Conservation (phyloP, 2,329 filamentous ascomycete species). For the Colletotrichum musicola region DNA sequence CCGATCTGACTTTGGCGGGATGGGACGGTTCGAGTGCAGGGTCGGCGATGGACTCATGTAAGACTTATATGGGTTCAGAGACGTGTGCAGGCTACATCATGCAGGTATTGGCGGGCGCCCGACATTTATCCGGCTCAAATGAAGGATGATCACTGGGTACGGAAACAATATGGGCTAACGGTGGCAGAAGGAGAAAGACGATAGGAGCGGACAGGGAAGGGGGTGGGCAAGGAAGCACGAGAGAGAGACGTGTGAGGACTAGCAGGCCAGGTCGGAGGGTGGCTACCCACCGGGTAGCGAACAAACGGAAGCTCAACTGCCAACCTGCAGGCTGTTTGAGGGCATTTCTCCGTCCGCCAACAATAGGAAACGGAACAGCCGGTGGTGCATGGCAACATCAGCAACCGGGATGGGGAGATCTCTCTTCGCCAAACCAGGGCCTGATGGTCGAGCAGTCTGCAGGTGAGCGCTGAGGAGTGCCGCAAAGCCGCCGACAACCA, state of each 20-base stretch:
- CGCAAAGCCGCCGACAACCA: constrained; percentile 43
- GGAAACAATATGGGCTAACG: constrained; percentile 10
- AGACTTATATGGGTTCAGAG: constrained; percentile 37
- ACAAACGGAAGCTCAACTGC: constrained; percentile 37
- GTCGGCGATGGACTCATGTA: constrained; percentile 39
- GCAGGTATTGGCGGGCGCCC: constrained; percentile 38
- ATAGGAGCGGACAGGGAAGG: constrained; percentile 11
- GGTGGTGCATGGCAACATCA: constrained; percentile 23
- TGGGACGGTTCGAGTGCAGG: constrained; percentile 34
- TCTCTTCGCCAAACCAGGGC: constrained; percentile 7
- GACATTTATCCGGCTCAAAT: constrained; percentile 47
- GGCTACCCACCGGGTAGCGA: constrained; percentile 7
- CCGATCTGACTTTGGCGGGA: background rate
- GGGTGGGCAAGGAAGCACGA: constrained; percentile 17
- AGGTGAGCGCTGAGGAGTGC: constrained; percentile 43
- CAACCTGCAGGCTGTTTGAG: constrained; percentile 15
- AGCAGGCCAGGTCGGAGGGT: constrained; percentile 26
- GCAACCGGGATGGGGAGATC: constrained; percentile 29
- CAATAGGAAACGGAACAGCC: constrained; percentile 39
- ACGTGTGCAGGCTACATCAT: constrained; percentile 30
- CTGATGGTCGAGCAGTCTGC: constrained; percentile 19
- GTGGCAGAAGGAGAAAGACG: constrained; percentile 16
- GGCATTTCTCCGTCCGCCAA: constrained; percentile 19
- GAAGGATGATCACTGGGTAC: constrained; percentile 33
- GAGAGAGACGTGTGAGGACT: constrained; percentile 14